Percentiles rank a stretch among this genome's conserved stretches.
Conservation (phyloP, 2,329 filamentous ascomycete species). For the Arthrobotrys sinensis region DNA sequence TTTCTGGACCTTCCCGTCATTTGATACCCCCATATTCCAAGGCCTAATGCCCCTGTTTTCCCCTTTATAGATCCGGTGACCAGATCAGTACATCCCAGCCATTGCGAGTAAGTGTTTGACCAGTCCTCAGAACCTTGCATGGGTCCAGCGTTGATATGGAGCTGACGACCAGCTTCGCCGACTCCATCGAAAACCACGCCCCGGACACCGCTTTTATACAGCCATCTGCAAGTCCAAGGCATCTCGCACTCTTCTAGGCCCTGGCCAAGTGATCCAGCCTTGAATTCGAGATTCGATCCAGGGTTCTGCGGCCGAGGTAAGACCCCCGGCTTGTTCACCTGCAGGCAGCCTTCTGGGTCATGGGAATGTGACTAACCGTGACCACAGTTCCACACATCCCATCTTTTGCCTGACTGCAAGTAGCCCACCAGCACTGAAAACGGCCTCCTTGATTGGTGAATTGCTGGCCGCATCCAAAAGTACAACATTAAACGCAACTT, state of each 20-base stretch:
- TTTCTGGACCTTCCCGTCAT: not conserved
- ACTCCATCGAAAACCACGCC: constrained; percentile 20
- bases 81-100: constrained; percentile 10
- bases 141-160: constrained; percentile 2
- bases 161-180: constrained; percentile 30
- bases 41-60: not conserved
- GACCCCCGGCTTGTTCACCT: constrained; percentile 30
- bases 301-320: constrained; percentile 17
- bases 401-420: constrained; percentile 28
- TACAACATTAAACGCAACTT: constrained; percentile 49
- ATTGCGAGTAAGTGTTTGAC: constrained; percentile 37
- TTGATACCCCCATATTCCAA: not conserved
- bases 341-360: constrained; percentile 36
- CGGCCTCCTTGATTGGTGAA: constrained; percentile 48
- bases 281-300: not conserved
- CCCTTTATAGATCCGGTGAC: not conserved
- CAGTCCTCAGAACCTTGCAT: constrained; percentile 19
- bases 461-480: constrained; percentile 28
- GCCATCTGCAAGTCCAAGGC: constrained; percentile 7
- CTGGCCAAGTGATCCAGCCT: constrained; percentile 13
- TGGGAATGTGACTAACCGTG: constrained; percentile 58
- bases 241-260: not conserved
- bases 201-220: constrained; percentile 7
- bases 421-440: constrained; percentile 15
- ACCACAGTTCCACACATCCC: constrained; percentile 45